Base-by-base conservation (phyloP, 768 basidiomycete genomes). In the Leucosporidium yakuticum region DNA sequence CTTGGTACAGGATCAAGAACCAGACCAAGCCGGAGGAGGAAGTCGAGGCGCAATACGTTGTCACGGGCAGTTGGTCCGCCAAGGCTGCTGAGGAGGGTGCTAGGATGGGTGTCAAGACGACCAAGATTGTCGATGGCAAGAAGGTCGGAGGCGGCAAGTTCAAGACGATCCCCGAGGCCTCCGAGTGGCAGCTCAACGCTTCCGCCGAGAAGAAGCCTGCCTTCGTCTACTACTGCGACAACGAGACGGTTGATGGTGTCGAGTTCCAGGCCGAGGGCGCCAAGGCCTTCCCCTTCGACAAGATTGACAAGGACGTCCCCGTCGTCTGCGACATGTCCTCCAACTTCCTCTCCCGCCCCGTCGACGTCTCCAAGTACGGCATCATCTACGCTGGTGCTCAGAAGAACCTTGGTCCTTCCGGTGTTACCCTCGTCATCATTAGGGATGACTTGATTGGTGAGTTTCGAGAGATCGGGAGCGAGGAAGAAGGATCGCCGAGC, bases 201-300 rank as follows among this genome's bases (percentile, higher is more conserved):
- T 60, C 54, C 60, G 27, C 20, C 25, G 31, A 53, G 39, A 70
- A 79, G n/a, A 84, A 87, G 76, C 87, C 95, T 20, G 94, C 89
- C 32, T 84, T 94, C 73, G 87, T 97, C 67, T 98, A 95, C 81
- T 98, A 96, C 81, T 99, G 96, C 84, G 96, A 96, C 79, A 99
- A 99, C 82, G 96, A 99, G 82, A 99, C 96, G 20, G 89, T 98
- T 66, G 88, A 95, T 74, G 96, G 96, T 53, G 88, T 93, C 57
- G 88, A 98, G 81, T 98, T 90, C 80, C 27, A 47, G 0, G 60
- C 60, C 81, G 87, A 3, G 77, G 84, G 86, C 65, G 68, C 61
- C 6, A 58, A 55, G 19, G 83, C 87, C 27, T 96, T 97, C 83
- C 94, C 94, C 6, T 93, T 89, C 82, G 63, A 69, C 50, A 31